Percentiles rank a stretch among this genome's conserved stretches.
These are phyloP conservation scores for Abrus pulchellus DNA, from an alignment of 306 rosid species.

Conservation along the genomic window DNA sequence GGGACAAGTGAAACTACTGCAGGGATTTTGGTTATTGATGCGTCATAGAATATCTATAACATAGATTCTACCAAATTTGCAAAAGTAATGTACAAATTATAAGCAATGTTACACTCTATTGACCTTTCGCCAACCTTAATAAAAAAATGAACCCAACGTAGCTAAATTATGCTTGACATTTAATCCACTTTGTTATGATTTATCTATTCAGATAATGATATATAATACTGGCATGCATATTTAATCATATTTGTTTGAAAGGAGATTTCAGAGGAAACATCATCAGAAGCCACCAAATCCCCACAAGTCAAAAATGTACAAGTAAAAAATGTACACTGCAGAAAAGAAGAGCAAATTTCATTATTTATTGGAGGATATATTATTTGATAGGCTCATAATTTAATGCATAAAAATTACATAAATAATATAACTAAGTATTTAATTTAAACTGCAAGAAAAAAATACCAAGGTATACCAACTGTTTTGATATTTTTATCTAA, in stretches of 20 bases:
- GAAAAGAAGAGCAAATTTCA: background rate
- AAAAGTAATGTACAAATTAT: constrained; percentile 1
- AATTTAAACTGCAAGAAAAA: background rate
- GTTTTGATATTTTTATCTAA: background rate
- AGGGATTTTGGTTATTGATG: constrained; percentile 4
- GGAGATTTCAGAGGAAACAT: background rate
- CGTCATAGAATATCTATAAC: constrained; percentile 28
- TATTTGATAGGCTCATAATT: background rate
- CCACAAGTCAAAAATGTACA: constrained; percentile 28
- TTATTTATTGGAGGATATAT: background rate
- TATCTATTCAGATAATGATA: background rate
- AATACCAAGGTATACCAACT: background rate
- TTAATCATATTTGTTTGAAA: constrained; percentile 29
- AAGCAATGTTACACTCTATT: background rate
- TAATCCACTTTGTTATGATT: constrained; percentile 34
- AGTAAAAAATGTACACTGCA: constrained; percentile 19
- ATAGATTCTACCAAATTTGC: constrained; percentile 16
- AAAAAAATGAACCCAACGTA: background rate
- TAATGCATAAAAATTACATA: background rate
- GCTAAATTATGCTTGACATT: background rate
- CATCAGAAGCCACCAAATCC: background rate
- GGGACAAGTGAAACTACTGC: constrained; percentile 28
- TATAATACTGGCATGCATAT: background rate
- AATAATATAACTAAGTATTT: background rate
- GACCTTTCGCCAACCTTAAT: constrained; percentile 11